Evolutionary conservation across 495 filamentous ascomycete genomes (phyloP).

Genomic region (Massariosphaeria phaeospora): DNA sequence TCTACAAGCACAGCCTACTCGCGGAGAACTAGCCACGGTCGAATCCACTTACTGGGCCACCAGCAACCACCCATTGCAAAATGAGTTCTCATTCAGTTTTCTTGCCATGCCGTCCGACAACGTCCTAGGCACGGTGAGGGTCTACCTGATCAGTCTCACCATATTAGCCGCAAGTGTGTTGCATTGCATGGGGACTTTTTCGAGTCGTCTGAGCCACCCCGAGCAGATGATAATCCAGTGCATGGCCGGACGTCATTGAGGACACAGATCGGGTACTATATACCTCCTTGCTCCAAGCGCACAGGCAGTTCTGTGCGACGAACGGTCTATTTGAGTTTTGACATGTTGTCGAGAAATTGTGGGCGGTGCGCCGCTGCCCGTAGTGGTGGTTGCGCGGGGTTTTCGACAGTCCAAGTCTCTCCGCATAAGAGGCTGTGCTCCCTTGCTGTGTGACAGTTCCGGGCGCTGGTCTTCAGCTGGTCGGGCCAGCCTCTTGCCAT

Average conservation of each 20-base stretch:
- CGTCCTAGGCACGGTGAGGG: not conserved
- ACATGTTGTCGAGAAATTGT: conserved; percentile 3
- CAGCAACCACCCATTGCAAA: conserved; percentile 17
- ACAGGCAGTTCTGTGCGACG: conserved; percentile 10
- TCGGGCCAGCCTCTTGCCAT: conserved; percentile 6
- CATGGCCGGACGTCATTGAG: conserved; percentile 27
- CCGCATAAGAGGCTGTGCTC: conserved; percentile 27
- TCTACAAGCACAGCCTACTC: conserved; percentile 5
- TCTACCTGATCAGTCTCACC: not conserved
- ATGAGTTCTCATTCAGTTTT: conserved; percentile 18
- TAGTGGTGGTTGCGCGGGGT: conserved; percentile 8
- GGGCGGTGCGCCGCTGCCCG: conserved; percentile 5
- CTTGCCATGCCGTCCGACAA: conserved; percentile 8
- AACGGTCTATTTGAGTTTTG: not conserved
- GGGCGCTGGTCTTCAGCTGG: conserved; percentile 8
- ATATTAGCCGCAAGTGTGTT: conserved; percentile 30
- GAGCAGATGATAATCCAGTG: conserved; percentile 29
- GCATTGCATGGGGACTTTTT: conserved; percentile 30
- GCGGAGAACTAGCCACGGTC: too few relatives aligned
- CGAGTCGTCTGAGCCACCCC: conserved; percentile 17
- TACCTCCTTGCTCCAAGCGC: conserved; percentile 10
- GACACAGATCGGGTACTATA: not conserved
- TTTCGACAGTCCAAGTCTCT: conserved; percentile 8
- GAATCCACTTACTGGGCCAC: conserved; percentile 12
- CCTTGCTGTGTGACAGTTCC: conserved; percentile 28